phyloP scores from a whole-genome alignment of 2,329 filamentous ascomycete genomes.

The Xylaria sp. region DNA sequence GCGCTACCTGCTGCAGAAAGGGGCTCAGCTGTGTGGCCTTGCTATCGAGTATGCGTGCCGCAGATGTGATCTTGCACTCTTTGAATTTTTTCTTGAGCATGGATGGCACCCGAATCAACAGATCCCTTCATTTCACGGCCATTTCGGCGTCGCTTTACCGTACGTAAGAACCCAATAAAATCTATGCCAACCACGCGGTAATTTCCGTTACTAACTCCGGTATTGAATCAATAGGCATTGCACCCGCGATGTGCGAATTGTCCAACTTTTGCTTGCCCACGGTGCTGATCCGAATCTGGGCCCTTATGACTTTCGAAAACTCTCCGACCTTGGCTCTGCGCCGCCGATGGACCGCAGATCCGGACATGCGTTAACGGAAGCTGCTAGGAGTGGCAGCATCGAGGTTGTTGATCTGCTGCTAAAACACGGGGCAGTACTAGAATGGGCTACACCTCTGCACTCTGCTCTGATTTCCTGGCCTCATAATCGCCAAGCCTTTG shows the following conservation, averaged over 20 bases:
- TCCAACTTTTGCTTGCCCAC: slow-evolving; percentile 2
- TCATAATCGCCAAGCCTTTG: background rate
- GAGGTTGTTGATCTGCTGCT: slow-evolving; percentile 8
- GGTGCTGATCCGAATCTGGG: slow-evolving; percentile 12
- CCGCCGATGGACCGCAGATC: slow-evolving; percentile 7
- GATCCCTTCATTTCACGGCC: background rate
- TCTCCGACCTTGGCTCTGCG: background rate
- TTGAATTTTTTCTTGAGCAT: slow-evolving; percentile 1
- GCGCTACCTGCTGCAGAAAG: slow-evolving; percentile 8
- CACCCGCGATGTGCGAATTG: background rate
- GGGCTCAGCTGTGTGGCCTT: background rate
- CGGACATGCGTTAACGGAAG: background rate
- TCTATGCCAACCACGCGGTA: no score
- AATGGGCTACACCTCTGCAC: slow-evolving; percentile 13
- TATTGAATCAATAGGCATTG: background rate
- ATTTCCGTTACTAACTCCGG: background rate
- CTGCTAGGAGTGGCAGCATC: background rate
- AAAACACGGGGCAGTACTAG: background rate
- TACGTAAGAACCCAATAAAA: background rate
- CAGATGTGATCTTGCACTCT: background rate
- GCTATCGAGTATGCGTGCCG: background rate
- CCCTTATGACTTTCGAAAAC: background rate
- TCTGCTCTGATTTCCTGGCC: background rate
- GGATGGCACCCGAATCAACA: slow-evolving; percentile 16
- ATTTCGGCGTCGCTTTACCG: slow-evolving; percentile 9